Evolutionary conservation across 164 flowering plant species (phyloP).

Genomic region (Vitis rupestris): DNA sequence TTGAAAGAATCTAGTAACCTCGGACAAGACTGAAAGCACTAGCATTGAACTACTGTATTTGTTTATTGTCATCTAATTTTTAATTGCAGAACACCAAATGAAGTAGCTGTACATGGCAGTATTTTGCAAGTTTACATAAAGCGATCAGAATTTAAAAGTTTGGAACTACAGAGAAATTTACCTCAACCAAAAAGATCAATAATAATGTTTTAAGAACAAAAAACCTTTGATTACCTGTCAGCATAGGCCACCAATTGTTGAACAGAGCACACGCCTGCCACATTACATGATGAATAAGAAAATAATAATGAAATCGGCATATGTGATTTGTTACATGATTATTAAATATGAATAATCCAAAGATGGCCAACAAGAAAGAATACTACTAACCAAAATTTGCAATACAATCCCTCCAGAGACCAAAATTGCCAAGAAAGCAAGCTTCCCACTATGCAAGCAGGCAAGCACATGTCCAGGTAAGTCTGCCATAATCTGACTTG

Average conservation of each 20-base stretch:
- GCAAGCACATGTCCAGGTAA: constrained; percentile 62
- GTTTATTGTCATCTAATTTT: too few species aligned
- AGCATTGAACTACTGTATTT: too few species aligned
- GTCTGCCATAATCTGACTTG: constrained; percentile 56
- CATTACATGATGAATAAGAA: constrained; percentile 15
- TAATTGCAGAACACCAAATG: too few species aligned
- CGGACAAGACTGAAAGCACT: too few species aligned
- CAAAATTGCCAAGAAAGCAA: constrained; percentile 85
- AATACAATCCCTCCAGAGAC: constrained; percentile 87
- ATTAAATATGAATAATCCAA: background rate
- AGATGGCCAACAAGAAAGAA: background rate
- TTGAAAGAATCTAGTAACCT: too few species aligned
- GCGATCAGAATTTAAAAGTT: too few species aligned
- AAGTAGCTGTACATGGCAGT: too few species aligned
- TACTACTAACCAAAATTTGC: constrained; percentile 74
- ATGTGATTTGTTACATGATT: background rate
- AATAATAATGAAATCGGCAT: background rate
- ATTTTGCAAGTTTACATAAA: too few species aligned
- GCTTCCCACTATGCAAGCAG: constrained; percentile 76
- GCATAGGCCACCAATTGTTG: constrained; percentile 98
- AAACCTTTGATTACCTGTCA: constrained; percentile 51
- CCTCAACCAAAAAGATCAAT: background rate
- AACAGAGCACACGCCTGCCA: constrained; percentile 94
- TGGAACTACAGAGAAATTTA: too few species aligned
- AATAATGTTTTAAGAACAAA: background rate